phyloP scores from a whole-genome alignment of 1,284 basidiomycete species.

The Melampsora larici-populina region DNA sequence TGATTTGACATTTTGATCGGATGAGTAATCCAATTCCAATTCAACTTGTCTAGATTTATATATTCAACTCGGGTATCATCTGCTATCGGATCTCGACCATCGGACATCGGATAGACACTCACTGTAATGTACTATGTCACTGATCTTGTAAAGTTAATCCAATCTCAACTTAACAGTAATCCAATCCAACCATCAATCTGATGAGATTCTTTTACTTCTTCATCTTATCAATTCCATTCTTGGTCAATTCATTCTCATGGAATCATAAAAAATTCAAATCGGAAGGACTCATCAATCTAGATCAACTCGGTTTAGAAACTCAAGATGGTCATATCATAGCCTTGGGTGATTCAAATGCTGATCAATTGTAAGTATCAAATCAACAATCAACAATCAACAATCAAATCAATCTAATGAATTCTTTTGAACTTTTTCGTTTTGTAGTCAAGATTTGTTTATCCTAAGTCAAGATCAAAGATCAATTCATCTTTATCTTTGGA shows the following conservation, averaged over 20 bases:
- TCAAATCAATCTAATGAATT: conserved; percentile 8
- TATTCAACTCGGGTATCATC: no score
- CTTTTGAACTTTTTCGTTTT: background rate
- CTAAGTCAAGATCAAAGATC: conserved; percentile 70
- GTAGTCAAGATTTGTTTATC: conserved; percentile 74
- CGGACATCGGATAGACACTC: no score
- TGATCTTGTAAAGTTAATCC: background rate
- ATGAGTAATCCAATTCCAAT: no score
- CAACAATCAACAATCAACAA: conserved; percentile 22
- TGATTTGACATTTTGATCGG: no score
- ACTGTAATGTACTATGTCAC: no score
- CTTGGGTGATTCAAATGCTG: conserved; percentile 90
- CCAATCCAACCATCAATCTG: no score
- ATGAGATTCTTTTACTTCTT: no score
- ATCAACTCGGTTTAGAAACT: conserved; percentile 68
- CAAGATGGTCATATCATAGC: conserved; percentile 71
- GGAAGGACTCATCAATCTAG: conserved; percentile 77
- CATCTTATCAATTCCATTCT: no score
- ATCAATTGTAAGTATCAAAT: conserved; percentile 73
- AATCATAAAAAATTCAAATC: conserved; percentile 57
- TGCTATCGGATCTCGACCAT: no score
- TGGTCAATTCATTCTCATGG: background rate
- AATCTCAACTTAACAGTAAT: background rate
- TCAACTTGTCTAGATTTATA: no score
- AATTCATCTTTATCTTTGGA: conserved; percentile 75